Conservation (phyloP, 2,329 filamentous ascomycete species). For the Aspergillus quadricinctus region DNA sequence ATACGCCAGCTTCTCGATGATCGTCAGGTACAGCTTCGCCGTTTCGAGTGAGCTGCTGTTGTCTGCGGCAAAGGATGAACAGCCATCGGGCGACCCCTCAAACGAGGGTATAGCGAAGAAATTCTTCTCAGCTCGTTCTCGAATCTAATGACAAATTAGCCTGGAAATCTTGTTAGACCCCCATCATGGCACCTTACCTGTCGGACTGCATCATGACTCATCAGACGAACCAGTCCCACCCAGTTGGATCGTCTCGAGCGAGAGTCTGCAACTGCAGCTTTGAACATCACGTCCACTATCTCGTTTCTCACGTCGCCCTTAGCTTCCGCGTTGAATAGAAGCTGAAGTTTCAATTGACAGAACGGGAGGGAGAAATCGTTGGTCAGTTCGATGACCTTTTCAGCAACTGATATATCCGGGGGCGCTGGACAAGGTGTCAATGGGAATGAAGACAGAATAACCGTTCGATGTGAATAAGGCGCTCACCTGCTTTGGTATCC, state of each 20-base stretch:
- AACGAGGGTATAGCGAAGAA: slow-evolving; percentile 35
- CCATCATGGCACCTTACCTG: slow-evolving; percentile 23
- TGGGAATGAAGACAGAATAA: background rate
- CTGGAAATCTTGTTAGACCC: background rate
- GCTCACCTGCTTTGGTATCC: slow-evolving; percentile 15
- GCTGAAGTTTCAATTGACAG: slow-evolving; percentile 39
- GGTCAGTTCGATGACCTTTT: slow-evolving; percentile 33
- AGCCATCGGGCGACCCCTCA: slow-evolving; percentile 17
- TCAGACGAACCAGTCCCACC: slow-evolving; percentile 36
- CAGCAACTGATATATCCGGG: slow-evolving; percentile 25
- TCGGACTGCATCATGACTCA: slow-evolving; percentile 34
- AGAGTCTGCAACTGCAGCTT: slow-evolving; percentile 34
- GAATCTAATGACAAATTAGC: slow-evolving; percentile 26
- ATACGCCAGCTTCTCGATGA: slow-evolving; percentile 36
- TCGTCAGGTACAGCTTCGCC: slow-evolving; percentile 34
- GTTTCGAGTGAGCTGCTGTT: slow-evolving; percentile 23
- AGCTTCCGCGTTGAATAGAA: slow-evolving; percentile 33
- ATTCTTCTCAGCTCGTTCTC: slow-evolving; percentile 39
- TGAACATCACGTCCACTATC: slow-evolving; percentile 39
- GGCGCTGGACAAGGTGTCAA: slow-evolving; percentile 9
- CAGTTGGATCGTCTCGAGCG: slow-evolving; percentile 32
- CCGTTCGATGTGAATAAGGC: background rate
- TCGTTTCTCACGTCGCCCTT: slow-evolving; percentile 23
- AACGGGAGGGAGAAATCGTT: slow-evolving; percentile 42
- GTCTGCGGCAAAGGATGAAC: slow-evolving; percentile 6